Base-by-base conservation (phyloP, 257 asterid species). In the Nicotiana otophora region DNA sequence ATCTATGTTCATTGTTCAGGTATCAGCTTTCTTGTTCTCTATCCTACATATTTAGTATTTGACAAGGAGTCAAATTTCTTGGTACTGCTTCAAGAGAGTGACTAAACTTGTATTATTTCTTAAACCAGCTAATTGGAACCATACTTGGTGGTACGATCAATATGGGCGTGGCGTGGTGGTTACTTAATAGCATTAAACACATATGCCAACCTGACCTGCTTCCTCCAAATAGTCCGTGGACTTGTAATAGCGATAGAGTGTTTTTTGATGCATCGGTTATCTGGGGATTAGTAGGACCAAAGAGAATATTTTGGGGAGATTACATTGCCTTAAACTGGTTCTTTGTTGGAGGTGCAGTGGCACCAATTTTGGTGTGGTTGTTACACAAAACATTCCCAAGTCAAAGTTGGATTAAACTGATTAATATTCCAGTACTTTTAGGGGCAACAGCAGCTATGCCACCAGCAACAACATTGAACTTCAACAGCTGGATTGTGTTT, bases 1-100 rank as follows among this genome's bases (percentile, higher is more conserved):
- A 77, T 91, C 97, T 20, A 94, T 94, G 98, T 94, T 94, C 92
- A 78, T 92, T 2, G 95, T 93, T 46, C 98, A 93, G 97, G 95
- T 92, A 86, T 30, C 2, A 39, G 12, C 16, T 28, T 69, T 63
- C 30, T 60, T 15, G 26, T 10, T 16, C 39, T 17, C 19, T 63
- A 33, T 42, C 60, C n/a, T 72, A 4, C 4, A 51, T 10, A 19
- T 34, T 17, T 30, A 4, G 30, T 23, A 0, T 20, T 15, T 15
- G 53, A 19, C 20, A 15, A 39, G 34, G 78, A 70, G 10, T 4
- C 58, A 0, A 69, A 69, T 20, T 55, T 10, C 10, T 39, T 69
- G 33, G 36, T 72, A 42, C 36, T 23, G 39, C 7, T 23, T 72
- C 78, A 48, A 23, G 20, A 46, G 61, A 74, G 7, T 7, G 62